Base-by-base conservation (phyloP, 805 yeast genomes). In the Jamesozyma piceae region DNA sequence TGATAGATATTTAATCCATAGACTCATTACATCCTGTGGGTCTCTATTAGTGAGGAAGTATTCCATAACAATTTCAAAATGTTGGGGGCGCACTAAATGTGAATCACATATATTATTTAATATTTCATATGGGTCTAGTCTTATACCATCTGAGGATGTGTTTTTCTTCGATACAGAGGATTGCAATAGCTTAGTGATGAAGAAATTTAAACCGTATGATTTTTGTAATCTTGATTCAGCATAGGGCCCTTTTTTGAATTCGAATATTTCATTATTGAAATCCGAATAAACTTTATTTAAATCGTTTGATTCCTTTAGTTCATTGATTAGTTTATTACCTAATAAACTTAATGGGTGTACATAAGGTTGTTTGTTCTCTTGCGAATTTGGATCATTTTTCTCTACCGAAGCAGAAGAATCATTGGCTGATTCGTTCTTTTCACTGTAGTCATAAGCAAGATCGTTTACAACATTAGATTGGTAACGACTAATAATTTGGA, bases 1-100 rank as follows among this genome's bases (percentile, higher is more conserved):
- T 28, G 55, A 55, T 30, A 60, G 43, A 42, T 51, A 60, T 36
- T 51, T 58, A 3, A 60, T 54, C 63, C 63, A 60, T n/a, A 59
- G 43, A 3, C 57, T 56, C 41, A 60, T 48, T 2, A 52, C 62
- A 38, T 59, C 64, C 38, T 58, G 54, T 10, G 51, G 50, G 21
- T 43, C 39, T 6, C 45, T 49, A 5, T 49, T 35, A 2, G 21
- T n/a, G 15, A 60, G 29, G 19, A 53, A 48, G 28, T 53, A 37
- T 35, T 47, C 49, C 46, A 58, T 45, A 1, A 60, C 54, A 4
- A 54, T 43, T 22, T 48, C 50, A 32, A 59, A 60, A 48, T 60
- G 64, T 24, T 52, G 46, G 8, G 59, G 52, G 19, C 61, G 45
- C 3, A 61, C 60, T 26, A 60, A 45, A 10, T 54, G 48, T 38